Percentiles rank a stretch among this genome's conserved stretches.
Evolutionary conservation across 345 rosid species (phyloP).

Genomic region (Eucalyptus curtisii): DNA sequence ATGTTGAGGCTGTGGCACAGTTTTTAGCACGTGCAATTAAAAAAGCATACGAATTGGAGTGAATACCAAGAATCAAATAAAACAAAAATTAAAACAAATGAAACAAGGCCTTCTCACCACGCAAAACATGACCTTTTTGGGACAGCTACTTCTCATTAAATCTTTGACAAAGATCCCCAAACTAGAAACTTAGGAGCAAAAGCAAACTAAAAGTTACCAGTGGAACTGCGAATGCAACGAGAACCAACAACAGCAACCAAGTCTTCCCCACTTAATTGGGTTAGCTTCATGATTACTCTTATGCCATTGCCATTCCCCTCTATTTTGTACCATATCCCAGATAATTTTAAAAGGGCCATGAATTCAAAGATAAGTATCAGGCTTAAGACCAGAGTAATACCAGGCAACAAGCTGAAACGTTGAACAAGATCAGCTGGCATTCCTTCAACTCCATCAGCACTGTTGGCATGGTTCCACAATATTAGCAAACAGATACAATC

Average conservation of each 20-base stretch:
- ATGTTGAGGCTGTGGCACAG: neutral
- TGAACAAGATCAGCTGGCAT: slow-evolving; percentile 36
- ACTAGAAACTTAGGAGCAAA: neutral
- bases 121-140: neutral
- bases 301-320: neutral
- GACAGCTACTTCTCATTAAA: neutral
- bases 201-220: neutral
- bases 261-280: neutral
- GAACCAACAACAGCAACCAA: neutral
- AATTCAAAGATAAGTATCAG: neutral
- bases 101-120: neutral
- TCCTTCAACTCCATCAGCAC: slow-evolving; percentile 34
- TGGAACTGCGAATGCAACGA: neutral
- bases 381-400: slow-evolving; percentile 12
- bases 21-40: neutral
- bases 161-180: neutral
- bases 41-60: neutral
- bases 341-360: neutral
- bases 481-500: neutral
- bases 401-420: slow-evolving; percentile 61
- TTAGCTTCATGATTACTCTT: neutral
- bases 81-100: neutral
- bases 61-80: neutral
- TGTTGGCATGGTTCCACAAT: slow-evolving; percentile 11
- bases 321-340: neutral